phyloP scores from a whole-genome alignment of 2,329 filamentous ascomycete genomes.

The Xylaria sp. region DNA sequence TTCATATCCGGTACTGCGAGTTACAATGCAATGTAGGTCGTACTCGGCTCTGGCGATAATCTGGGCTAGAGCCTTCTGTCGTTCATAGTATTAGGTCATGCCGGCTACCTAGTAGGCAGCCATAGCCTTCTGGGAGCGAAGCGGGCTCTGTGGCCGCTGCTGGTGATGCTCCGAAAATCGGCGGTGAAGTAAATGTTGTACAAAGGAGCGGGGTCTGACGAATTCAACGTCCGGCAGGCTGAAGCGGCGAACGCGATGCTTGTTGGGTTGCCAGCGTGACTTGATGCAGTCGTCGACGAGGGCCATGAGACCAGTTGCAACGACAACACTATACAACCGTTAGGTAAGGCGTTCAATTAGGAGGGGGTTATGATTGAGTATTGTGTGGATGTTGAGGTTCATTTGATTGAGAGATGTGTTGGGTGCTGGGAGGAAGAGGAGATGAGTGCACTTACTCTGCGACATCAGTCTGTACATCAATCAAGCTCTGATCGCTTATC shows the following conservation, averaged over 20 bases:
- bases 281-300: slow-evolving; percentile 94
- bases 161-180: slow-evolving; percentile 54
- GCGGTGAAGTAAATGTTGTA: slow-evolving; percentile 57
- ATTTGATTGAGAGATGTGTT: background rate
- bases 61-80: slow-evolving; percentile 35
- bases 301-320: slow-evolving; percentile 88
- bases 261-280: slow-evolving; percentile 69
- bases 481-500: slow-evolving; percentile 79
- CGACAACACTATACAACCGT: slow-evolving; percentile 73
- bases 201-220: slow-evolving; percentile 49
- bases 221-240: slow-evolving; percentile 52
- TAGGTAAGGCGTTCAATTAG: slow-evolving; percentile 32
- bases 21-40: slow-evolving; percentile 12
- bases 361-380: background rate
- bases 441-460: slow-evolving; percentile 75
- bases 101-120: slow-evolving; percentile 50
- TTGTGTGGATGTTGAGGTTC: background rate
- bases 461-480: slow-evolving; percentile 79
- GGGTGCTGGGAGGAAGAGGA: slow-evolving; percentile 18
- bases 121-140: slow-evolving; percentile 53
- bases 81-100: slow-evolving; percentile 29
- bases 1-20: slow-evolving; percentile 16
- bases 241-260: slow-evolving; percentile 57
- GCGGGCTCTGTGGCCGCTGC: slow-evolving; percentile 49
- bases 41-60: slow-evolving; percentile 25